Conservation (phyloP, 495 filamentous ascomycete genomes). For the Talaromyces adpressus region DNA sequence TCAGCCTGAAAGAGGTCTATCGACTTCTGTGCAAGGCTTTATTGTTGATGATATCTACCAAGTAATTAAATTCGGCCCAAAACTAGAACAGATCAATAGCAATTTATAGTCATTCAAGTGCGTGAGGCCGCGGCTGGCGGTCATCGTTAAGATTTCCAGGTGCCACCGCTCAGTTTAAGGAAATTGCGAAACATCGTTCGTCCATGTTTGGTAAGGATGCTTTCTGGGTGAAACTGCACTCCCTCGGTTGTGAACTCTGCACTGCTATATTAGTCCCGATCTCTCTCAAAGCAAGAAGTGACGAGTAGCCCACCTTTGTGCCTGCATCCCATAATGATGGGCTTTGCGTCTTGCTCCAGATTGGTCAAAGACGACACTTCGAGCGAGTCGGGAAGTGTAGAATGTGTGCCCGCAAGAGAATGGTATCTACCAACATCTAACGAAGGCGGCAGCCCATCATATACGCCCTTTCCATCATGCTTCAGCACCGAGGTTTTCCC, state of each 20-base stretch:
- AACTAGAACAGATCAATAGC: neutral
- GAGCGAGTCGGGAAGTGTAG: slow-evolving; percentile 76
- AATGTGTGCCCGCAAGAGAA: slow-evolving; percentile 87
- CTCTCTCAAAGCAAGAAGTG: neutral
- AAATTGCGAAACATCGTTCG: slow-evolving; percentile 90
- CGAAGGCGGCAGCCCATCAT: slow-evolving; percentile 65
- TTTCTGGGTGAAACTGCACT: slow-evolving; percentile 97
- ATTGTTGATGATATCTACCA: neutral
- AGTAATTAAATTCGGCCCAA: neutral
- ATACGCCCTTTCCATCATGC: slow-evolving; percentile 85
- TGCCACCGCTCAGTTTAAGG: slow-evolving; percentile 75
- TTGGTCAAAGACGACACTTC: slow-evolving; percentile 86
- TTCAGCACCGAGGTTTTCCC: slow-evolving; percentile 88
- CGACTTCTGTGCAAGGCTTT: neutral
- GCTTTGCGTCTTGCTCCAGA: slow-evolving; percentile 55
- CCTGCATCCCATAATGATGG: slow-evolving; percentile 92
- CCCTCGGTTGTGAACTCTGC: slow-evolving; percentile 51
- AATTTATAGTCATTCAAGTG: neutral
- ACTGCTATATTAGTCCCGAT: neutral
- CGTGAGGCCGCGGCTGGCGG: slow-evolving; percentile 47
- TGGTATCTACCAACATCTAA: slow-evolving; percentile 92
- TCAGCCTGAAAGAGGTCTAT: neutral
- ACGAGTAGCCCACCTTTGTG: slow-evolving; percentile 54
- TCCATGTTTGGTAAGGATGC: slow-evolving; percentile 86
- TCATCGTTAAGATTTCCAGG: slow-evolving; percentile 50